A percentile compares a stretch with the other conserved stretches of the same genome.
These are phyloP conservation scores for Ambrosia trifida DNA, from an alignment of 129 eudicot genomes.

Conservation along the genomic window DNA sequence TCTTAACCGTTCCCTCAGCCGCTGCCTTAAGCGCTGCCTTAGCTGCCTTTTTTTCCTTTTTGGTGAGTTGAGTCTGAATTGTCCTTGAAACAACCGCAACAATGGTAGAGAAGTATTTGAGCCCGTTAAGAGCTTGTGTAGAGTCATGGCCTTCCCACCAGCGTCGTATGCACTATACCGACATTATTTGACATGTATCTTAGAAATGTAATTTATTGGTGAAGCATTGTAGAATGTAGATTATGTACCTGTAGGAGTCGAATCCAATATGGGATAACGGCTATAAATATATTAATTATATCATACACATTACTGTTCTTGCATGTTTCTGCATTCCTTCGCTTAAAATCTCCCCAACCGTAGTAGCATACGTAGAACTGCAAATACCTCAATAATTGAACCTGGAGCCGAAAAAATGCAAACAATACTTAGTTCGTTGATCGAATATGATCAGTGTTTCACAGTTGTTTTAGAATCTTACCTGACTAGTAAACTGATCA, in stretches of 20 bases:
- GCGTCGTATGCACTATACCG: neutral
- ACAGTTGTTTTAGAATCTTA: conserved; percentile 9
- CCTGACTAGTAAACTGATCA: conserved; percentile 88
- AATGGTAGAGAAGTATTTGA: conserved; percentile 60
- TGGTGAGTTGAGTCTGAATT: neutral
- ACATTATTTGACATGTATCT: neutral
- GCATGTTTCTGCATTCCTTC: conserved; percentile 38
- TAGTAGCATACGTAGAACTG: conserved; percentile 41
- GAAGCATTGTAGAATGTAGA: conserved; percentile 17
- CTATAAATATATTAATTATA: conserved; percentile 39
- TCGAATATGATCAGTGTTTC: neutral
- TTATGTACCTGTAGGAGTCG: conserved; percentile 54
- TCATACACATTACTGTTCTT: conserved; percentile 11
- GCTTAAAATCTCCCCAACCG: conserved; percentile 8
- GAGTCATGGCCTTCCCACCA: conserved; percentile 43
- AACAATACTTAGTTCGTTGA: neutral
- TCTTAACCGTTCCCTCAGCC: too few relatives aligned
- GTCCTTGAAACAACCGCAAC: conserved; percentile 34
- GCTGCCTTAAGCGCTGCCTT: too few relatives aligned
- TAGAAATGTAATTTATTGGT: neutral
- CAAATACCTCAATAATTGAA: conserved; percentile 52
- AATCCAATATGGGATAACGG: conserved; percentile 57
- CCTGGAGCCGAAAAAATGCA: conserved; percentile 31
- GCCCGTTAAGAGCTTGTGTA: conserved; percentile 47
- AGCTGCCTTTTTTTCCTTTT: too few relatives aligned